These are phyloP conservation scores for Suhomyces bokatorum DNA, from an alignment of 1,139 yeast species.

Conservation along the genomic window DNA sequence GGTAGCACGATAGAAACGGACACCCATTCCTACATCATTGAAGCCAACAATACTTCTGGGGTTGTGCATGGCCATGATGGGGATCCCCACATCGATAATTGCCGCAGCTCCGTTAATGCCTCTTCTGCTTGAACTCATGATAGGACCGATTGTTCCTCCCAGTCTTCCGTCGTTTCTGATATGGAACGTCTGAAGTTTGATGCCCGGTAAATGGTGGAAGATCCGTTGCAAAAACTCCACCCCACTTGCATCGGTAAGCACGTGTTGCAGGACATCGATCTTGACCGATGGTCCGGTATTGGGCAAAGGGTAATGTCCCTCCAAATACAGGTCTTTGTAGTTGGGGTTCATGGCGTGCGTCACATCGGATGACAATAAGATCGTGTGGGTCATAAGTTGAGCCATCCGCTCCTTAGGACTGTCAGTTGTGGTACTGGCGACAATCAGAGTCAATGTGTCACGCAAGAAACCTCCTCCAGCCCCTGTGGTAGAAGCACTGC, in stretches of 20 bases:
- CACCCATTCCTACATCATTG: conserved; percentile 46
- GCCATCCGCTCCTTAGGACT: conserved; percentile 11
- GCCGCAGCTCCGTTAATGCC: conserved; percentile 37
- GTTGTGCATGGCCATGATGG: conserved; percentile 50
- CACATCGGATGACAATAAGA: conserved; percentile 47
- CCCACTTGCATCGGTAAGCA: conserved; percentile 46
- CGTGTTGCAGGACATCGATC: conserved; percentile 44
- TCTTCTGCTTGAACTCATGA: conserved; percentile 32
- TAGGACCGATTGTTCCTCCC: conserved; percentile 51
- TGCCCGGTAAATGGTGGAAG: conserved; percentile 20
- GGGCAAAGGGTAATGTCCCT: conserved; percentile 42
- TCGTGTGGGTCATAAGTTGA: conserved; percentile 19
- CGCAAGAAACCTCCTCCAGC: conserved; percentile 36
- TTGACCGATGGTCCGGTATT: conserved; percentile 44
- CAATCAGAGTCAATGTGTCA: conserved; percentile 17
- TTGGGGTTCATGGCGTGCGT: conserved; percentile 51
- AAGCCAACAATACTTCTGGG: conserved; percentile 45
- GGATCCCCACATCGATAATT: conserved; percentile 47
- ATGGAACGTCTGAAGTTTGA: conserved; percentile 43
- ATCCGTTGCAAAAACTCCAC: conserved; percentile 23
- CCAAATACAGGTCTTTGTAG: conserved; percentile 37
- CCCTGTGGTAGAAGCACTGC: conserved; percentile 45
- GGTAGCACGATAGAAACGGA: conserved; percentile 39
- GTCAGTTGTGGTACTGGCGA: conserved; percentile 5
- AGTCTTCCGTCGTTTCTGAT: conserved; percentile 46